A percentile compares a stretch with the other conserved stretches of the same genome.
These are phyloP conservation scores for Zea mays DNA, from an alignment of 176 grass and related monocot genomes.

Conservation along the genomic window DNA sequence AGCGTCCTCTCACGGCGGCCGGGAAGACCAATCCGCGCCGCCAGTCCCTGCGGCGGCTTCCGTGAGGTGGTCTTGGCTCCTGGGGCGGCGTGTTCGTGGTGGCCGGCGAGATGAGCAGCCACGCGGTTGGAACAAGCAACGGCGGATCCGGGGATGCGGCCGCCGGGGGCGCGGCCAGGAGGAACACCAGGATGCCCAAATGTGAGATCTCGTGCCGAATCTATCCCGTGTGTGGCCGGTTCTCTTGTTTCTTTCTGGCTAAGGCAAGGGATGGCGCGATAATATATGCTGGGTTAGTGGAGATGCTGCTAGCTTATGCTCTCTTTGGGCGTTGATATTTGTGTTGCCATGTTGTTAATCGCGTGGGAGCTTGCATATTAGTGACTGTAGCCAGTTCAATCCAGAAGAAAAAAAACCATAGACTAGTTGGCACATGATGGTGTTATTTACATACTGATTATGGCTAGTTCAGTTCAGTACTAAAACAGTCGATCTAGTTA, in stretches of 20 bases:
- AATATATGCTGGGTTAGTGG: neutral
- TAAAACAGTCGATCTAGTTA: neutral
- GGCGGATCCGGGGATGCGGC: conserved; percentile 53
- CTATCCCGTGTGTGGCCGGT: neutral
- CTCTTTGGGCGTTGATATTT: neutral
- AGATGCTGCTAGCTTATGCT: neutral
- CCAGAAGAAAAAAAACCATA: neutral
- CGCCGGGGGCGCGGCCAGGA: conserved; percentile 39
- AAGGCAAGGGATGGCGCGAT: neutral
- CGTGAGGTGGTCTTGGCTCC: neutral
- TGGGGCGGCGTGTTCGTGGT: neutral
- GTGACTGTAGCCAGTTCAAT: neutral
- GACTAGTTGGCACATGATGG: neutral
- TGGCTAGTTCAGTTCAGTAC: neutral
- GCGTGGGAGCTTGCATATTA: neutral
- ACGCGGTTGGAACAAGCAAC: conserved; percentile 31
- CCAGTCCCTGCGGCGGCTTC: neutral
- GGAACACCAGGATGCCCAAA: conserved; percentile 70
- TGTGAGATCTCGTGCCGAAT: conserved; percentile 60
- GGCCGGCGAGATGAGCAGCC: conserved; percentile 41
- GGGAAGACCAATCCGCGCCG: neutral
- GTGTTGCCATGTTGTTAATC: neutral
- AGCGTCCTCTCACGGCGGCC: neutral
- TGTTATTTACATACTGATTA: neutral
- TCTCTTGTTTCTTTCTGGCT: neutral